A percentile compares a stretch with the other conserved stretches of the same genome.
Conservation (phyloP, 371 early-diverging fungal species). For the Fennellomyces sp. region DNA sequence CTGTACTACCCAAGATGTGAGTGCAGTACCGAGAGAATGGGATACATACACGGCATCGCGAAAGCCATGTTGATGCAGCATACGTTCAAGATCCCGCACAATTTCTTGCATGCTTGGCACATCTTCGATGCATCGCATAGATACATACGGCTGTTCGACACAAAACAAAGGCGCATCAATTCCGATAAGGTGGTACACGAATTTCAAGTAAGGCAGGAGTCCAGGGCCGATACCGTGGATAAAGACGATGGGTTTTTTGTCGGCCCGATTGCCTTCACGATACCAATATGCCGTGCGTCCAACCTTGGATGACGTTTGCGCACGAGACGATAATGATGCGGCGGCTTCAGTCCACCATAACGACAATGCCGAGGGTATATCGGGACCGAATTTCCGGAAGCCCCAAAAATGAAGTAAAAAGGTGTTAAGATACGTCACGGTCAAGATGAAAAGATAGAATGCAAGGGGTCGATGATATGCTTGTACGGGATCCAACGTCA, state of each 20-base stretch:
- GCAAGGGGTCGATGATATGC: conserved; percentile 70
- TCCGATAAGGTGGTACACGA: conserved; percentile 43
- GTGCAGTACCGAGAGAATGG: conserved; percentile 72
- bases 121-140: conserved; percentile 65
- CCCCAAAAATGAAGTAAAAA: conserved; percentile 34
- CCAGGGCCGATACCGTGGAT: conserved; percentile 78
- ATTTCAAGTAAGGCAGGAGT: conserved; percentile 57
- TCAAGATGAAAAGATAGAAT: conserved; percentile 53
- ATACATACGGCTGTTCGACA: conserved; percentile 72
- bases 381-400: conserved; percentile 36
- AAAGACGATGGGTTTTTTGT: conserved; percentile 64
- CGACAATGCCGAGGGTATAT: conserved; percentile 31
- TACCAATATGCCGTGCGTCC: conserved; percentile 57
- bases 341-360: conserved; percentile 7
- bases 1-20: conserved; percentile 55
- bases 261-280: conserved; percentile 40
- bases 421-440: conserved; percentile 13
- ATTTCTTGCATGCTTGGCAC: conserved; percentile 67
- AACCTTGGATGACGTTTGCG: background rate
- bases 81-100: conserved; percentile 60
- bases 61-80: conserved; percentile 59
- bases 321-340: background rate
- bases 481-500: conserved; percentile 67
- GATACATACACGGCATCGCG: conserved; percentile 66
- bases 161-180: conserved; percentile 64